These are phyloP conservation scores for Vitis rupestris DNA, from an alignment of 164 flowering plant genomes.

Conservation along the genomic window DNA sequence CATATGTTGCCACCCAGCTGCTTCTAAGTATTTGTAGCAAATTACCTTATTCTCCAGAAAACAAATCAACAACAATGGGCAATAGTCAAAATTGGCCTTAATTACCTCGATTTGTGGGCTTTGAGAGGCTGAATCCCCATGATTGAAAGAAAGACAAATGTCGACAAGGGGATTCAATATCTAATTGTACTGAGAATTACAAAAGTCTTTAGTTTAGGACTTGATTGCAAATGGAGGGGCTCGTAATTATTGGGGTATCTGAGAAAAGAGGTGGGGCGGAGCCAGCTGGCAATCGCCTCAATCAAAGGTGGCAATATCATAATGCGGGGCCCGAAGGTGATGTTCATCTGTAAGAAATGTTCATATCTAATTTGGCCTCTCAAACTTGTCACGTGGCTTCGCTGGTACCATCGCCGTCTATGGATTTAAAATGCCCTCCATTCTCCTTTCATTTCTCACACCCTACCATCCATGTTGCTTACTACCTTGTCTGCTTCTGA, in stretches of 20 bases:
- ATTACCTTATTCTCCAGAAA: too few relatives aligned
- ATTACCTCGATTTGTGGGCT: too few relatives aligned
- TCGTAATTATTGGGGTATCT: not conserved
- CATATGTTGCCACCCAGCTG: slow-evolving; percentile 5
- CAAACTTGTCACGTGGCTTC: slow-evolving; percentile 36
- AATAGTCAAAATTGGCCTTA: too few relatives aligned
- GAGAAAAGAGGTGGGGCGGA: not conserved
- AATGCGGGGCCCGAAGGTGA: slow-evolving; percentile 19
- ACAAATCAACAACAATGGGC: not conserved
- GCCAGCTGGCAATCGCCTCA: slow-evolving; percentile 39
- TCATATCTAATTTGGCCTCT: not conserved
- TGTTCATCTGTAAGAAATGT: slow-evolving; percentile 8
- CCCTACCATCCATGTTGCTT: too few relatives aligned
- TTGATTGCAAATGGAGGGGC: not conserved
- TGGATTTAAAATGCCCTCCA: not conserved
- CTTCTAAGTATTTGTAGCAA: too few relatives aligned
- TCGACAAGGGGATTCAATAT: too few relatives aligned
- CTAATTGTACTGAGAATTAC: too few relatives aligned
- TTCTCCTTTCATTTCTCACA: not conserved
- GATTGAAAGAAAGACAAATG: not conserved
- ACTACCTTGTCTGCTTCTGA: too few relatives aligned
- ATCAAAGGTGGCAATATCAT: slow-evolving; percentile 22
- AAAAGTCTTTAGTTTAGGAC: not conserved
- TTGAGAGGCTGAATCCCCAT: too few relatives aligned
- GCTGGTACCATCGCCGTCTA: slow-evolving; percentile 24